These are phyloP conservation scores for Syzygium aqueum DNA, from an alignment of 345 rosid species.

Conservation along the genomic window DNA sequence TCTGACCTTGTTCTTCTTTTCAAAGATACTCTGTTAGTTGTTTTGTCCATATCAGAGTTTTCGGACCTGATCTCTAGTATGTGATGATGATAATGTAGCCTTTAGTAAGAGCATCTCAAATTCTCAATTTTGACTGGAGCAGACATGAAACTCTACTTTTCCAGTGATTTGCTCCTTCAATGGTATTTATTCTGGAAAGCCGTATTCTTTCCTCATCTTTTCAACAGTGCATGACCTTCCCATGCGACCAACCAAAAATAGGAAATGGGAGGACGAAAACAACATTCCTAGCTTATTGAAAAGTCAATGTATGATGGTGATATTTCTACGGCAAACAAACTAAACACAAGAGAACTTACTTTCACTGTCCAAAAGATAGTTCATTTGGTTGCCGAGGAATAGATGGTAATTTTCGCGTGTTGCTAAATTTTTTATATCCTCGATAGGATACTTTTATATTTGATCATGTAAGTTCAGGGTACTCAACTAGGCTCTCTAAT, in stretches of 20 bases:
- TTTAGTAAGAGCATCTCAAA: neutral
- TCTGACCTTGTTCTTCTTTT: neutral
- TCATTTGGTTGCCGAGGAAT: neutral
- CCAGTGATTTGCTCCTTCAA: neutral
- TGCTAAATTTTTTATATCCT: neutral
- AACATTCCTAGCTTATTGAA: neutral
- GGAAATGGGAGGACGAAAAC: neutral
- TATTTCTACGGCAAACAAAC: neutral
- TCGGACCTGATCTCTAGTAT: neutral
- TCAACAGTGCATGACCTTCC: neutral
- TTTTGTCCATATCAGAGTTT: neutral
- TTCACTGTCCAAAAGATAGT: neutral
- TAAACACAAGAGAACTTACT: neutral
- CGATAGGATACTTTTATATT: neutral
- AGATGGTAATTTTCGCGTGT: neutral
- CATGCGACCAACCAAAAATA: neutral
- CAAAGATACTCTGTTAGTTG: neutral
- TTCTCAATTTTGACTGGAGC: neutral
- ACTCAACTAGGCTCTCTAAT: neutral
- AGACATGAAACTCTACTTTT: neutral
- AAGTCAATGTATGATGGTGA: neutral
- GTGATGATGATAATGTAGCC: neutral
- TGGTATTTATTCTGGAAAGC: neutral
- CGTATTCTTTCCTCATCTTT: neutral
- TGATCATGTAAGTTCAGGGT: neutral